Conservation (phyloP, 225 moss, liverwort and hornwort genomes). For the Bryoerythrophyllum caledonicum region DNA sequence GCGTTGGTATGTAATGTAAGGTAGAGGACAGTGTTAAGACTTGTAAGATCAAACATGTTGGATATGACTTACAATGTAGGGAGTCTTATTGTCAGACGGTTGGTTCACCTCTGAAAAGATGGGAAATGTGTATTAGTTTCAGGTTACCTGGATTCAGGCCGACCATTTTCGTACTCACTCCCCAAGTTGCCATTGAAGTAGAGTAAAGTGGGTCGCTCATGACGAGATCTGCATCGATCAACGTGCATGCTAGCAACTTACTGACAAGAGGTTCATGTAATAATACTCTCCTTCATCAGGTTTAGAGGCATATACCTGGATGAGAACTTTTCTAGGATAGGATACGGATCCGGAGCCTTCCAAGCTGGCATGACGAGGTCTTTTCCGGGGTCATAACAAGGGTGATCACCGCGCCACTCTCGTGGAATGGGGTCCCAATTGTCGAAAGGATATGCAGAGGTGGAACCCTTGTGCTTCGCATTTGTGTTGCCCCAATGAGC, state of each 20-base stretch:
- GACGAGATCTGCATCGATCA: constrained; percentile 37
- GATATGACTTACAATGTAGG: too few species aligned
- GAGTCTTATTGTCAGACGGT: too few species aligned
- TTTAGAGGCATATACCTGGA: constrained; percentile 37
- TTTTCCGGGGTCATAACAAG: constrained; percentile 75
- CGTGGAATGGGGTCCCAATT: constrained; percentile 57
- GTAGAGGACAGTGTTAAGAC: too few species aligned
- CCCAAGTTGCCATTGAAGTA: constrained; percentile 84
- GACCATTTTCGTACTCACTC: constrained; percentile 43
- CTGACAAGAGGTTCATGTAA: not conserved
- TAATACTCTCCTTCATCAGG: not conserved
- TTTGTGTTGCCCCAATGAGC: constrained; percentile 83
- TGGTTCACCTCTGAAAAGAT: too few species aligned
- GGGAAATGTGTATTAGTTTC: not conserved
- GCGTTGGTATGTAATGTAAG: too few species aligned
- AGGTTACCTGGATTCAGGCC: constrained; percentile 48
- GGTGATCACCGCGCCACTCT: constrained; percentile 69
- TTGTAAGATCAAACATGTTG: too few species aligned
- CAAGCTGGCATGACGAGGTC: constrained; percentile 75
- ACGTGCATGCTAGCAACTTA: not conserved
- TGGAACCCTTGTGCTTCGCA: constrained; percentile 57
- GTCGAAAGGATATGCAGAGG: constrained; percentile 50
- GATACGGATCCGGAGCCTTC: constrained; percentile 49
- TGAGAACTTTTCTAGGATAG: constrained; percentile 25
- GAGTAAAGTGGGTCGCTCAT: constrained; percentile 59